Base-by-base conservation (phyloP, 2,329 filamentous ascomycete genomes). In the Penicillium brasilianum region DNA sequence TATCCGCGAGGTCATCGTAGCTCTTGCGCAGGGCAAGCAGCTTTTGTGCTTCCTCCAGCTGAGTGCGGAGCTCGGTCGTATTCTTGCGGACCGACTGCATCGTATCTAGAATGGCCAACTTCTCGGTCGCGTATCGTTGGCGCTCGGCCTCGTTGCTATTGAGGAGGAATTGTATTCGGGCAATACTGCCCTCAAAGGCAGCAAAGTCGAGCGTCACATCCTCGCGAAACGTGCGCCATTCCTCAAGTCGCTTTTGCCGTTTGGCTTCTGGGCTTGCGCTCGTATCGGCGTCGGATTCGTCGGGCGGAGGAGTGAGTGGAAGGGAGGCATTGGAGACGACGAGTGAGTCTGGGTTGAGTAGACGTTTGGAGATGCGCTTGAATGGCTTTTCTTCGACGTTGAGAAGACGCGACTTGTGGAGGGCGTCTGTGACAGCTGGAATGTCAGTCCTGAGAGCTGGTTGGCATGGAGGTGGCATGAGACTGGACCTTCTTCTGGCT, bases 301-400 rank as follows among this genome's bases (percentile, higher is more conserved):
- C 89, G 5, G 88, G 88, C 2, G 89, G 89, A 51, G 90, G 89
- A 2, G 89, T 90, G 18, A 85, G 84, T 5, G 87, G 82, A 37
- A 85, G 82, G 37, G 86, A 83, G 46, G 81, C 83, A 49, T 82
- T 82, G 57, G 77, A 79, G 61, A 83, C 80, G 18, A 90, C 82
- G 32, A 92, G 83, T 20, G 89, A 87, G 57, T 87, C 86, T 16
- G 90, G 85, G 22, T 86, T 84, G 5, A 91, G 83, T 9, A 98
- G 86, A 34, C 91, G 89, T 78, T 93, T 93, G 22, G 91, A 91
- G 61, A 97, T 88, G 62, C 93, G 90, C 76, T 92, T 92, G 81
- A 96, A 97, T 0, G 93, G 92, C 60, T 93, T 93, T 74, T 96
- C 92, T 81, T 98, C 94, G 63, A 97, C 90, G 65, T 91, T 91